These are phyloP conservation scores for Alternaria sp. DNA, from an alignment of 2,329 filamentous ascomycete species.

Conservation along the genomic window DNA sequence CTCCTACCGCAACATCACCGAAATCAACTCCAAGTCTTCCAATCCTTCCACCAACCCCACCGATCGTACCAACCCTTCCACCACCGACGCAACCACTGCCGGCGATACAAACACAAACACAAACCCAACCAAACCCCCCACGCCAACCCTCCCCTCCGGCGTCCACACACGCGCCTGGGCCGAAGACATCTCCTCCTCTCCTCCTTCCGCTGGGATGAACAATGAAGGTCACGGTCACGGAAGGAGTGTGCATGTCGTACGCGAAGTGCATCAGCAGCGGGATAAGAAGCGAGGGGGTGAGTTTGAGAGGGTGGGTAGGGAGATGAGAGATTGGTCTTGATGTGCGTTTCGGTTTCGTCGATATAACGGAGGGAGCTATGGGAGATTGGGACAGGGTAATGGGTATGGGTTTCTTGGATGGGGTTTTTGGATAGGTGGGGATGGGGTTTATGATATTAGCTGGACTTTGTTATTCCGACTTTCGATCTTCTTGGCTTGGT, in stretches of 20 bases:
- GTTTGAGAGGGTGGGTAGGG: constrained; percentile 10
- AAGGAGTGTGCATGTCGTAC: constrained; percentile 32
- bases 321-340: constrained; percentile 16
- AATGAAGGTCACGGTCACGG: not conserved
- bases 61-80: too few species aligned
- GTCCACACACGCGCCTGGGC: constrained; percentile 36
- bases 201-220: not conserved
- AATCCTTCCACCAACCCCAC: too few species aligned
- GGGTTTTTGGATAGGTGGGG: not conserved
- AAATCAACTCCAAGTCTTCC: not conserved
- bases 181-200: constrained; percentile 1
- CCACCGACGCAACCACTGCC: not conserved
- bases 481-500: not conserved
- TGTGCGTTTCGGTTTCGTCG: not conserved
- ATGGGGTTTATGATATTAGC: not conserved
- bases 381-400: not conserved
- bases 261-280: constrained; percentile 30
- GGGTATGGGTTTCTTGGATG: not conserved
- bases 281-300: constrained; percentile 6
- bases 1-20: constrained; percentile 5
- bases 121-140: constrained; percentile 1
- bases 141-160: constrained; percentile 5
- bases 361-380: not conserved
- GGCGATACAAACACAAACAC: not conserved
- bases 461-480: not conserved